Percentiles rank a stretch among this genome's conserved stretches.
Evolutionary conservation across 352 stramenopile species (phyloP).

Genomic region (Phytophthora megakarya): DNA sequence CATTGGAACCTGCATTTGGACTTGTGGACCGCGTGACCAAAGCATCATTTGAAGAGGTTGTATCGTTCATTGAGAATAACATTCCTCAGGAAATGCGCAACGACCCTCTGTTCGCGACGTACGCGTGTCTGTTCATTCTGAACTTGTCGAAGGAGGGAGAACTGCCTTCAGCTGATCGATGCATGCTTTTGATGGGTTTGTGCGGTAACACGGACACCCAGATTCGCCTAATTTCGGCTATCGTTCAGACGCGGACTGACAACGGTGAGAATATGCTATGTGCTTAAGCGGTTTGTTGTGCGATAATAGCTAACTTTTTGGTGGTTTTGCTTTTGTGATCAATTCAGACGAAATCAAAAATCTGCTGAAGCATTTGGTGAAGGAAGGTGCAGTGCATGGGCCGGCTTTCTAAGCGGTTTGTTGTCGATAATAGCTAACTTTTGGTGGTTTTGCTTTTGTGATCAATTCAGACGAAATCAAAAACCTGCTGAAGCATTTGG

Average conservation of each 20-base stretch:
- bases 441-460: conserved; percentile 3
- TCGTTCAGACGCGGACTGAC: conserved; percentile 69
- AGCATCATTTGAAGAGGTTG: conserved; percentile 50
- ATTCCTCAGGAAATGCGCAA: conserved; percentile 54
- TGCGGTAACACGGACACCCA: conserved; percentile 70
- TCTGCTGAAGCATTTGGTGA: conserved; percentile 70
- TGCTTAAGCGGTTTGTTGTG: neutral
- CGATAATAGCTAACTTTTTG: conserved; percentile 13
- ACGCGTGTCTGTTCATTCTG: conserved; percentile 75
- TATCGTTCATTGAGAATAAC: conserved; percentile 60
- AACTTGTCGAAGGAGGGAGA: conserved; percentile 53
- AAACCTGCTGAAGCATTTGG: conserved; percentile 65
- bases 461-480: conserved; percentile 61
- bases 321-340: neutral
- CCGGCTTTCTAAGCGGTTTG: too few relatives aligned
- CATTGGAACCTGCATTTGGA: conserved; percentile 58
- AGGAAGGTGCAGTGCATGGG: conserved; percentile 56
- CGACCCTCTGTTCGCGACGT: conserved; percentile 64
- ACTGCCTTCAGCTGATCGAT: conserved; percentile 59
- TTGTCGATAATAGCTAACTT: too few relatives aligned
- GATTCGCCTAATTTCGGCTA: conserved; percentile 58
- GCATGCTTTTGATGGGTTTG: conserved; percentile 77
- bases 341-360: conserved; percentile 65
- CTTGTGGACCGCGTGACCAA: conserved; percentile 57
- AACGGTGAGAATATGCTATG: conserved; percentile 40